A percentile compares a stretch with the other conserved stretches of the same genome.
These are phyloP conservation scores for Chaetomidium leptoderma DNA, from an alignment of 495 filamentous ascomycete genomes.

Conservation along the genomic window DNA sequence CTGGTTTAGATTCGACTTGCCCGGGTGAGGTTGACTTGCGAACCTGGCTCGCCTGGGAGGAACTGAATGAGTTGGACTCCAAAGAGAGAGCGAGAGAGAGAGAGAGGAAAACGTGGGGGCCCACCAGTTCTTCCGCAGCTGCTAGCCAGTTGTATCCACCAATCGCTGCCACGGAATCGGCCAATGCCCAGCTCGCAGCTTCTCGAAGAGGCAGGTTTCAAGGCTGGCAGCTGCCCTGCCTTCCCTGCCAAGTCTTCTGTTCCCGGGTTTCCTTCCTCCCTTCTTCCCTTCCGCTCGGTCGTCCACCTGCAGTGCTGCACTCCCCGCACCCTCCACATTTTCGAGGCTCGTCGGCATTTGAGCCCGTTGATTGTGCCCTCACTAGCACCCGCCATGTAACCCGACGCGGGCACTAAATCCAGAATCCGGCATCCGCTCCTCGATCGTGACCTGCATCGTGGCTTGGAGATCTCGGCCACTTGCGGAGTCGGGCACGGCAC, in stretches of 20 bases:
- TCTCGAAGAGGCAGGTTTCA: slow-evolving; percentile 11
- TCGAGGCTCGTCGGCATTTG: background rate
- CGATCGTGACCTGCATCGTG: background rate
- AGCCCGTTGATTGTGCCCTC: background rate
- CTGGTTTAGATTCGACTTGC: too few relatives aligned
- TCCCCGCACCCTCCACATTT: background rate
- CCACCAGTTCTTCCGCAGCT: background rate
- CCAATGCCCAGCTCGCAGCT: slow-evolving; percentile 7
- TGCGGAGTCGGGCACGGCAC: background rate
- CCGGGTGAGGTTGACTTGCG: too few relatives aligned
- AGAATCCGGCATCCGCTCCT: background rate
- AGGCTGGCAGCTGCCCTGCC: background rate
- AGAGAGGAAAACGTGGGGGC: background rate
- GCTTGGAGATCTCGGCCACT: background rate
- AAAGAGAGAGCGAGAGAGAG: too few relatives aligned
- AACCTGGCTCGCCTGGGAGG: too few relatives aligned
- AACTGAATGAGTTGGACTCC: background rate
- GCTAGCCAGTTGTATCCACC: background rate
- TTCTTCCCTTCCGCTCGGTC: background rate
- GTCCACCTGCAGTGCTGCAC: background rate
- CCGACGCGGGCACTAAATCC: slow-evolving; percentile 8
- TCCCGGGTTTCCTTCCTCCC: background rate
- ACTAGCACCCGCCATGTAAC: slow-evolving; percentile 13
- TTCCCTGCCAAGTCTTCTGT: background rate
- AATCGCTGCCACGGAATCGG: background rate